phyloP scores from a whole-genome alignment of 1,139 yeast genomes.

The Saccharomyces uvarum region DNA sequence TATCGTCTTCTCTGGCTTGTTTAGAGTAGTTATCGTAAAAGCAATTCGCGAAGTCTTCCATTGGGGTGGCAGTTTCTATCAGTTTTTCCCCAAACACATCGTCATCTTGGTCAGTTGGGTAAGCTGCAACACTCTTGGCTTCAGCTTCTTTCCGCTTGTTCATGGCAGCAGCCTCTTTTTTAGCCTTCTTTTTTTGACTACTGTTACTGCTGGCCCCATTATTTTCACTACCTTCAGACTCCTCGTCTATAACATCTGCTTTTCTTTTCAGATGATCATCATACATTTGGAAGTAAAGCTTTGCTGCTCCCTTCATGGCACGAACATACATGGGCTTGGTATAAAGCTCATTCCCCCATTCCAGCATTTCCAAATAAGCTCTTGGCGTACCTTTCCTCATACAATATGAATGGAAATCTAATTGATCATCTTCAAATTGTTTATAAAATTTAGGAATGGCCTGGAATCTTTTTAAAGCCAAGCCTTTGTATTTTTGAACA shows the following conservation, averaged over 20 bases:
- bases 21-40: constrained; percentile 34
- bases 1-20: constrained; percentile 30
- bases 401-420: constrained; percentile 90
- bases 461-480: constrained; percentile 71
- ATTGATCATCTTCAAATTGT: constrained; percentile 73
- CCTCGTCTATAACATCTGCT: constrained; percentile 28
- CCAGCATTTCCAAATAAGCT: constrained; percentile 64
- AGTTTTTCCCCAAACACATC: constrained; percentile 41
- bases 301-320: constrained; percentile 59
- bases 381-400: constrained; percentile 87
- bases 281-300: constrained; percentile 46
- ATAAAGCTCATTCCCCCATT: constrained; percentile 75
- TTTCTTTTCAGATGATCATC: constrained; percentile 24
- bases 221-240: constrained; percentile 2
- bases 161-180: constrained; percentile 35
- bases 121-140: constrained; percentile 33
- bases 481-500: constrained; percentile 47
- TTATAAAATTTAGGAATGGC: constrained; percentile 62
- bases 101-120: constrained; percentile 33
- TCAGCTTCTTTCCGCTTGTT: constrained; percentile 36
- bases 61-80: constrained; percentile 34
- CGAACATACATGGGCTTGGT: constrained; percentile 63
- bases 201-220: constrained; percentile 4
- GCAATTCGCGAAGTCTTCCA: constrained; percentile 34
- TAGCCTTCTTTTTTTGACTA: constrained; percentile 33